Conservation (phyloP, 2,329 filamentous ascomycete genomes). For the Chaetomium strumarium region DNA sequence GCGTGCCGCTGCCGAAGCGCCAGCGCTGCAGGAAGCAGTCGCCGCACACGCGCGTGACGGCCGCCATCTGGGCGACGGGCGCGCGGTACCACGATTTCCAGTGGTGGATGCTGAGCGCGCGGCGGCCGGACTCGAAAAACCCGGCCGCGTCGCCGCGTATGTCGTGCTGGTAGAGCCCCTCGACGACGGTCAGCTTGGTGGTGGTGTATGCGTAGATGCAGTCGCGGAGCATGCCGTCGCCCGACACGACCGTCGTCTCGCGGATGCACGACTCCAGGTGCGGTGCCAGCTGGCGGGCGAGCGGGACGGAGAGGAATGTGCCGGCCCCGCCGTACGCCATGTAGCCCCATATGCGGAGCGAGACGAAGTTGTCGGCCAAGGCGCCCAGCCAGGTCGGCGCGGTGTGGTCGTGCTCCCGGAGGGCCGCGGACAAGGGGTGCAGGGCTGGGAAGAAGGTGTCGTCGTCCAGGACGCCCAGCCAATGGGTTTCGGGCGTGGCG, state of each 20-base stretch:
- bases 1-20: conserved; percentile 38
- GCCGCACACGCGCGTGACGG: conserved; percentile 48
- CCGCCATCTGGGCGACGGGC: conserved; percentile 45
- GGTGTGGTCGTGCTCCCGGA: conserved; percentile 43
- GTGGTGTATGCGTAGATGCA: conserved; percentile 52
- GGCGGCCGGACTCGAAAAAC: conserved; percentile 53
- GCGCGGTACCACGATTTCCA: conserved; percentile 56
- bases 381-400: conserved; percentile 49
- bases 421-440: conserved; percentile 41
- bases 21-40: conserved; percentile 54
- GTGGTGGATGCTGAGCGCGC: conserved; percentile 55
- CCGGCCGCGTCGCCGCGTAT: conserved; percentile 49
- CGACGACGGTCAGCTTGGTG: conserved; percentile 49
- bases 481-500: conserved; percentile 40
- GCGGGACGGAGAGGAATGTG: conserved; percentile 50
- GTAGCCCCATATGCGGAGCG: conserved; percentile 47
- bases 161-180: conserved; percentile 53
- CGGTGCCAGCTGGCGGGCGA: conserved; percentile 42
- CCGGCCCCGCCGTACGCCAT: conserved; percentile 59
- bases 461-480: conserved; percentile 55
- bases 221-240: conserved; percentile 51
- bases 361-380: conserved; percentile 49
- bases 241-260: conserved; percentile 36
- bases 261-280: conserved; percentile 45
- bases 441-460: conserved; percentile 59